These are phyloP conservation scores for Penicillium aurantiogriseum DNA, from an alignment of 2,329 filamentous ascomycete species.

Conservation along the genomic window DNA sequence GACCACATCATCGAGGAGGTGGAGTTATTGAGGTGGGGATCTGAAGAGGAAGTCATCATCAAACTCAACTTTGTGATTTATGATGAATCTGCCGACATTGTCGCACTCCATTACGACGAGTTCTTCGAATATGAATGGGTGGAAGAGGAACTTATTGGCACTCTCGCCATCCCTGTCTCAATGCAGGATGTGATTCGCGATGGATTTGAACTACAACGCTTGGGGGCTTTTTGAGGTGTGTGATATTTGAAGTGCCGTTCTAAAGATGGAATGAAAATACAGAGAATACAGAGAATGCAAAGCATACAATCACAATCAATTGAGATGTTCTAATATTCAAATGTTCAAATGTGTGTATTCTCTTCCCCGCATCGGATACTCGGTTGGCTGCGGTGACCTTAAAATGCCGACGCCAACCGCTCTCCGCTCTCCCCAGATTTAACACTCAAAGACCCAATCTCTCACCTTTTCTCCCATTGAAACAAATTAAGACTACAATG, in stretches of 20 bases:
- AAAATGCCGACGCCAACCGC: conserved; percentile 31
- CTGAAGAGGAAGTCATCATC: too few relatives aligned
- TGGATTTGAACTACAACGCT: neutral
- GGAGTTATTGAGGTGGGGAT: neutral
- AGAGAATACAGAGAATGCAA: neutral
- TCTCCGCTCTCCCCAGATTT: conserved; percentile 18
- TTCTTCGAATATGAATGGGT: neutral
- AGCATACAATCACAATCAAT: neutral
- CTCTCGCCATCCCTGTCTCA: too few relatives aligned
- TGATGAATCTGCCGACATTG: neutral
- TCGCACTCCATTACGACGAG: neutral
- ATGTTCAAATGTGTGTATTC: neutral
- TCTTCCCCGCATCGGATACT: conserved; percentile 5
- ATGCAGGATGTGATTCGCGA: neutral
- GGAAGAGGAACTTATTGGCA: neutral
- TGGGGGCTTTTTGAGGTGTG: neutral
- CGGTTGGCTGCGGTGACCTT: conserved; percentile 14
- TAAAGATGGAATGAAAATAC: neutral
- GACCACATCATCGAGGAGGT: neutral
- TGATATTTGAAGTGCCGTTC: neutral
- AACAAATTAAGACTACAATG: conserved; percentile 1
- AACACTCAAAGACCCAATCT: conserved; percentile 1
- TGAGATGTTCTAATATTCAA: too few relatives aligned
- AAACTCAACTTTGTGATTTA: neutral
- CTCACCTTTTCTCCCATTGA: conserved; percentile 4